Base-by-base conservation (phyloP, 441 rosid species). In the Populus hybrid region DNA sequence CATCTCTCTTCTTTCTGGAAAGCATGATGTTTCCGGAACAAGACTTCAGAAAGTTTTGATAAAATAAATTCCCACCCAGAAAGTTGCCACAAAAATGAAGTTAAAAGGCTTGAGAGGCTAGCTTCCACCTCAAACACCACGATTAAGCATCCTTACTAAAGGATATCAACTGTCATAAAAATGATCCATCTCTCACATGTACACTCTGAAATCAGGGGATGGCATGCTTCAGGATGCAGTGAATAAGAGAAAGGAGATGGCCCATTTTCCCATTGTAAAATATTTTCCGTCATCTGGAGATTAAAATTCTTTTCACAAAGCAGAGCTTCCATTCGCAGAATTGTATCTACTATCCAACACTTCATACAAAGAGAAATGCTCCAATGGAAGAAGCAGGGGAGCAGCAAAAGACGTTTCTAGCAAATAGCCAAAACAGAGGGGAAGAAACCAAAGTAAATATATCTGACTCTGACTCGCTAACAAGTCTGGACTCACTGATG, bases 81-180 rank as follows among this genome's bases (percentile, higher is more conserved):
- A 59, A 40, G 24, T 24, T 28, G 34, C 66, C 75, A 67, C 28
- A 78, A 28, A 38, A 21, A 26, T 26, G 36, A 79, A 59, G 70
- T 59, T 6, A n/a, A 40, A 79, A 61, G 11, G 16, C 74, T 67
- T 79, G 21, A 61, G 77, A 38, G 12, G 73, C 63, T 26, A 34
- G 59, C 42, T 69, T 73, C 34, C 74, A 72, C 63, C 69, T 69
- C 42, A 73, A 68, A 78, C 76, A 66, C 76, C 63, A 26, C 20
- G 11, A 59, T 70, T 50, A 42, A 40, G 10, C 10, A 8, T 28
- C 46, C 38, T 46, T 21, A 23, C 24, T 38, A 72, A 71, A 72
- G 46, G 14, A 21, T 67, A 35, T 57, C 67, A 34, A 72, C 38
- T 69, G 68, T 34, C 67, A 35, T 34, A 35, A 35, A 73, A 73